phyloP scores from a whole-genome alignment of 805 yeast species.

The Candida nitratophila region DNA sequence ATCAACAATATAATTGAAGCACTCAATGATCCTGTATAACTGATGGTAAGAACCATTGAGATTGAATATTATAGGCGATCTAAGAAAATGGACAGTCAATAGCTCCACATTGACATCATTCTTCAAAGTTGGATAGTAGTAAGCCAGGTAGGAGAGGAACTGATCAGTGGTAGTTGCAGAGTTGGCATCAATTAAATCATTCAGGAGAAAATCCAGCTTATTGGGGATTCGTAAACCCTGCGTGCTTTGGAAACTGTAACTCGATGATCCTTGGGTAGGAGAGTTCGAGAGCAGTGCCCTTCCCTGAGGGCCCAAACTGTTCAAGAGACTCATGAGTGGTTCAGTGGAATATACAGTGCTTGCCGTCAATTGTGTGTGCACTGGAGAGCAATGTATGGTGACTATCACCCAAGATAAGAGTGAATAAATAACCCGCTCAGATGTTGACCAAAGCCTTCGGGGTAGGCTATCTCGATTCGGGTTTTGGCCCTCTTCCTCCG shows the following conservation, averaged over 20 bases:
- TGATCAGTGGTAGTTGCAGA: constrained; percentile 15
- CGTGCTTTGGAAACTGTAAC: constrained; percentile 1
- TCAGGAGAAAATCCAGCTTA: constrained; percentile 40
- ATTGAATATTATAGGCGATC: constrained; percentile 32
- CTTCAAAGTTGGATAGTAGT: constrained; percentile 45
- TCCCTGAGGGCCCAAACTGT: constrained; percentile 19
- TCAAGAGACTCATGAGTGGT: not conserved
- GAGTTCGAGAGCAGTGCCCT: constrained; percentile 8
- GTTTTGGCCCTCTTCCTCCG: too few species aligned
- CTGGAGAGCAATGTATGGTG: too few species aligned
- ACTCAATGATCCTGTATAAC: constrained; percentile 37
- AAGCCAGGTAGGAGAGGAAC: constrained; percentile 39
- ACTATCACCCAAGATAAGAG: too few species aligned
- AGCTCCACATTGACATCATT: constrained; percentile 38
- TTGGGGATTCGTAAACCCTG: constrained; percentile 16
- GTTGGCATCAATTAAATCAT: constrained; percentile 35
- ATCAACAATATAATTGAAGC: constrained; percentile 37
- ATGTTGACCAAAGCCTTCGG: too few species aligned
- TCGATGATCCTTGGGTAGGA: too few species aligned
- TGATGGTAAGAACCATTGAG: constrained; percentile 21
- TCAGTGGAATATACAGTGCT: too few species aligned
- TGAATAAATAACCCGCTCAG: too few species aligned
- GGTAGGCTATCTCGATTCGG: too few species aligned
- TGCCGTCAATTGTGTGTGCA: too few species aligned
- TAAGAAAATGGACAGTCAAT: constrained; percentile 36